phyloP scores from a whole-genome alignment of 2,329 filamentous ascomycete species.

The Venturiaceae sp. region DNA sequence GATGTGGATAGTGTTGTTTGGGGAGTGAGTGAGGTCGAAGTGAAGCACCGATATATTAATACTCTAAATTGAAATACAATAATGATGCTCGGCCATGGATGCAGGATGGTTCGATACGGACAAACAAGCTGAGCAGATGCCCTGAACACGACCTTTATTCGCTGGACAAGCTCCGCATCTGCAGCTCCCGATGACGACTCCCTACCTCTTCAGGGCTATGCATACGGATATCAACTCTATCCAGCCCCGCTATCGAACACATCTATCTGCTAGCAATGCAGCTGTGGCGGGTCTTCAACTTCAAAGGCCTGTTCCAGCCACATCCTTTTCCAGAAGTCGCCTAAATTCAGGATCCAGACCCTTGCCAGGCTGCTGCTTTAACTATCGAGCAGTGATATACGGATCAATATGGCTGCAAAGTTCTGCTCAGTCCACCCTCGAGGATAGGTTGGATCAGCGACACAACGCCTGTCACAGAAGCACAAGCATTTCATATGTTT shows the following conservation, averaged over 20 bases:
- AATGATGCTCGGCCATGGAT: not conserved
- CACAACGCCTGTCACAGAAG: not conserved
- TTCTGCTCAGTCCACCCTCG: not conserved
- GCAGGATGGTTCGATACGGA: not conserved
- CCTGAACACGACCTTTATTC: not conserved
- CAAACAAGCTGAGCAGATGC: not conserved
- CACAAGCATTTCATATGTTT: not conserved
- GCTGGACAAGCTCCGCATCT: not conserved
- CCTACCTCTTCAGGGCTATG: not conserved
- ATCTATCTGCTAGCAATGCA: too few relatives aligned
- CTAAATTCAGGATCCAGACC: not conserved
- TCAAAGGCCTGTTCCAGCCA: not conserved
- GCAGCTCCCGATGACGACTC: not conserved
- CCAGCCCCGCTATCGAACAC: not conserved
- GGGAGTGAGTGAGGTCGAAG: not conserved
- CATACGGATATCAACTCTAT: not conserved
- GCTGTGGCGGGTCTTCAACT: not conserved
- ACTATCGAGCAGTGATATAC: not conserved
- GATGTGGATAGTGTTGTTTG: not conserved
- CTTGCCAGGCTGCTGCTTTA: not conserved
- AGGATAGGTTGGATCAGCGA: not conserved
- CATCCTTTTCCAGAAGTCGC: not conserved
- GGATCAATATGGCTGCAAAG: not conserved
- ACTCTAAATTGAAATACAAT: not conserved
- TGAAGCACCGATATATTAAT: not conserved